These are phyloP conservation scores for Auricularia heimuer DNA, from an alignment of 768 basidiomycete species.

Conservation along the genomic window DNA sequence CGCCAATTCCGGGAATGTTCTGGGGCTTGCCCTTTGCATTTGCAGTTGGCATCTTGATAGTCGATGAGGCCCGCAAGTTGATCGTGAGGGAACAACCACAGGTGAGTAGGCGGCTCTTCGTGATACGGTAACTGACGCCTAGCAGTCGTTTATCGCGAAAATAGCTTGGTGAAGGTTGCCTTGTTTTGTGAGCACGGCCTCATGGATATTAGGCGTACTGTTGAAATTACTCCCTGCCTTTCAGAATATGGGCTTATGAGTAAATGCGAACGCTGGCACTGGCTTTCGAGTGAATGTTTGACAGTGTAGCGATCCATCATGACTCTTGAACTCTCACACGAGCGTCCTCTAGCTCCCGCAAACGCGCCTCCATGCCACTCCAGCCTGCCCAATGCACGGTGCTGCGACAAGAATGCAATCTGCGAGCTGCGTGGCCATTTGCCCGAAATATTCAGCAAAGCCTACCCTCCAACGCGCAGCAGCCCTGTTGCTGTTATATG, in stretches of 20 bases:
- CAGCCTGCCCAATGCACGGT: too few relatives aligned
- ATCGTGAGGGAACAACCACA: slow-evolving; percentile 35
- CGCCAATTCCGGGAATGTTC: slow-evolving; percentile 36
- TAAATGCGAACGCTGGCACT: too few relatives aligned
- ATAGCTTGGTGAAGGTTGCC: background rate
- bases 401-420: too few relatives aligned
- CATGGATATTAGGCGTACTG: background rate
- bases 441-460: too few relatives aligned
- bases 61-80: slow-evolving; percentile 38
- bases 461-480: background rate
- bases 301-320: too few relatives aligned
- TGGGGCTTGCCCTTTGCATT: slow-evolving; percentile 40
- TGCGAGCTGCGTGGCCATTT: too few relatives aligned
- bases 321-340: too few relatives aligned
- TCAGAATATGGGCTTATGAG: background rate
- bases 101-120: slow-evolving; percentile 15
- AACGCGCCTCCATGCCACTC: too few relatives aligned
- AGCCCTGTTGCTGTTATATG: slow-evolving; percentile 31
- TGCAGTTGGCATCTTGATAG: slow-evolving; percentile 28
- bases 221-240: background rate
- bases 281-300: too few relatives aligned
- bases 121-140: background rate
- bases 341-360: too few relatives aligned
- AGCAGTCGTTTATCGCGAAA: slow-evolving; percentile 4
- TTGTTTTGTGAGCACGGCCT: background rate